These are phyloP conservation scores for Paramyrothecium sp. DNA, from an alignment of 2,329 filamentous ascomycete species.

Conservation along the genomic window DNA sequence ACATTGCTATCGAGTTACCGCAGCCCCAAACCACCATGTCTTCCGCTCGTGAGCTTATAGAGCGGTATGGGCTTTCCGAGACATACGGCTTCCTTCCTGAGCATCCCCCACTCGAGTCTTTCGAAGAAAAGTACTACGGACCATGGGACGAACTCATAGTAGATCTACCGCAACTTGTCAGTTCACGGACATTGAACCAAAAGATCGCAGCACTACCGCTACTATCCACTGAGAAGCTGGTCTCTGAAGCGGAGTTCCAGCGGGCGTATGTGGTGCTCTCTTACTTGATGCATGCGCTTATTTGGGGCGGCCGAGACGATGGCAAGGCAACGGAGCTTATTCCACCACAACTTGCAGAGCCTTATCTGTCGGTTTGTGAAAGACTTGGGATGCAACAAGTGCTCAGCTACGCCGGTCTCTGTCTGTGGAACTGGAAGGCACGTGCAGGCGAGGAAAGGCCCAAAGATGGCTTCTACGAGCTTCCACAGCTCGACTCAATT, in stretches of 20 bases:
- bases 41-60: too few species aligned
- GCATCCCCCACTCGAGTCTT: too few species aligned
- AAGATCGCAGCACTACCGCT: slow-evolving; percentile 5
- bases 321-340: slow-evolving; percentile 4
- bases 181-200: slow-evolving; percentile 2
- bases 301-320: slow-evolving; percentile 10
- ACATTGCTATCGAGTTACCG: too few species aligned
- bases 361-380: slow-evolving; percentile 15
- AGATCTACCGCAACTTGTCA: slow-evolving; percentile 3
- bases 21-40: too few species aligned
- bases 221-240: slow-evolving; percentile 3
- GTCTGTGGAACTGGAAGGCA: slow-evolving; percentile 14
- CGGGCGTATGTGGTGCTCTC: slow-evolving; percentile 15
- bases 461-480: slow-evolving; percentile 5
- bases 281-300: slow-evolving; percentile 14
- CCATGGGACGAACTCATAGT: slow-evolving; percentile 7
- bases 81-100: too few species aligned
- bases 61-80: too few species aligned
- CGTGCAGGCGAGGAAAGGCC: background rate
- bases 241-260: slow-evolving; percentile 8
- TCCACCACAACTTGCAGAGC: slow-evolving; percentile 14
- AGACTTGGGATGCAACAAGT: slow-evolving; percentile 10
- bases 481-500: slow-evolving; percentile 6
- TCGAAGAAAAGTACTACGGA: too few species aligned
- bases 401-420: slow-evolving; percentile 14